phyloP scores from a whole-genome alignment of 106 monocot species.

The Agapanthus africanus region DNA sequence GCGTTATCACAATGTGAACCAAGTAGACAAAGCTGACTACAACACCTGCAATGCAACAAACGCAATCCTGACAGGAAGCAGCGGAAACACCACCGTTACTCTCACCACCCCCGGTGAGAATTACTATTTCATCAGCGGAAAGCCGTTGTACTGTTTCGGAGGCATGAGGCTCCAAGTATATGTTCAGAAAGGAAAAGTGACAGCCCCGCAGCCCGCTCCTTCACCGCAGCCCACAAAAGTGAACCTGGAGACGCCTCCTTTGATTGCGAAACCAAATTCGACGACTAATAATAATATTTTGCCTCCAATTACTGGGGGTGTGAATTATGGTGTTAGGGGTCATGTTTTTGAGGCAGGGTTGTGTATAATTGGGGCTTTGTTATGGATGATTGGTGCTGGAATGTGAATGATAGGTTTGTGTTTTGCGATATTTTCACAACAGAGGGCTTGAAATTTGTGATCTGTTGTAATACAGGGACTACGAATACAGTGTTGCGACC shows the following conservation, averaged over 20 bases:
- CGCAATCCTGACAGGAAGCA: neutral
- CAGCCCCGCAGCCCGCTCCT: neutral
- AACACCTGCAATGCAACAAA: slow-evolving; percentile 23
- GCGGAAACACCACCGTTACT: slow-evolving; percentile 27
- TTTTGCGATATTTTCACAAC: no score
- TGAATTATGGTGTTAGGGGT: no score
- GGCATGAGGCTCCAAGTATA: slow-evolving; percentile 7
- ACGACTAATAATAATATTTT: neutral
- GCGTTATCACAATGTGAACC: slow-evolving; percentile 25
- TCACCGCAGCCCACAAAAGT: neutral
- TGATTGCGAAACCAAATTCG: neutral
- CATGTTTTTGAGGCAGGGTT: no score
- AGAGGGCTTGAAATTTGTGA: no score
- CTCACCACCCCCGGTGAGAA: slow-evolving; percentile 15
- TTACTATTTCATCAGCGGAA: slow-evolving; percentile 36
- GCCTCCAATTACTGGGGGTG: neutral
- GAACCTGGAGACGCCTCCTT: neutral
- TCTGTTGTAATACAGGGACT: no score
- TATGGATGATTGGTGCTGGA: no score
- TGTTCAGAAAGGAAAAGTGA: neutral
- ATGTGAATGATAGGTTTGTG: no score
- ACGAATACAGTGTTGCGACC: no score
- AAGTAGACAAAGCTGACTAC: slow-evolving; percentile 31
- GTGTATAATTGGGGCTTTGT: no score
- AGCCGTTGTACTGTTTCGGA: slow-evolving; percentile 21